A percentile compares a stretch with the other conserved stretches of the same genome.
phyloP scores from a whole-genome alignment of 1,284 basidiomycete genomes.

The Leccinum angustisporum region DNA sequence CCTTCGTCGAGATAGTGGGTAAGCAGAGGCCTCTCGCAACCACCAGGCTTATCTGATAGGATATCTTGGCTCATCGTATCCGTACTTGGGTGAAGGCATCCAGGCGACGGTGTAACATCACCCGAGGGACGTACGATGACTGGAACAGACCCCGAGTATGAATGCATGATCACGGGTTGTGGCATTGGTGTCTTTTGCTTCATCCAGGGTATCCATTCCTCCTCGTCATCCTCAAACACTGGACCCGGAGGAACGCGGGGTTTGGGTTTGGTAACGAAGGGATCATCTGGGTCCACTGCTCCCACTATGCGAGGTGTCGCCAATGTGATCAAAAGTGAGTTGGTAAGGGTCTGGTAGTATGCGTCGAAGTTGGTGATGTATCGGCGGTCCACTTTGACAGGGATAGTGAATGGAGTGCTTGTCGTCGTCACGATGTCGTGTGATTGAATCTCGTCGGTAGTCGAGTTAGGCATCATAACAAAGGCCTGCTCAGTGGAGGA shows the following conservation, averaged over 20 bases:
- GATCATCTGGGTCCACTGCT: background rate
- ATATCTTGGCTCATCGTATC: background rate
- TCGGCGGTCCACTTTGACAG: slow-evolving; percentile 5
- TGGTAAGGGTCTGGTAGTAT: slow-evolving; percentile 8
- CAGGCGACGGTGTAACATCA: background rate
- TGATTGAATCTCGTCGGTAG: background rate
- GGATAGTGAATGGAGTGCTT: background rate
- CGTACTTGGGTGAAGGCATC: background rate
- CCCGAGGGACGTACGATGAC: background rate
- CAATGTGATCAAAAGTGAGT: slow-evolving; percentile 1
- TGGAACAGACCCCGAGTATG: background rate
- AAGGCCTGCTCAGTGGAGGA: background rate
- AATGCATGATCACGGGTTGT: background rate
- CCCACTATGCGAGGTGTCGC: background rate
- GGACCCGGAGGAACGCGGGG: background rate
- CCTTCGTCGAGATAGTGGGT: slow-evolving; percentile 13
- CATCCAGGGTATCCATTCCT: slow-evolving; percentile 12
- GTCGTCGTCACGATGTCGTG: slow-evolving; percentile 5
- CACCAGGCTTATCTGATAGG: background rate
- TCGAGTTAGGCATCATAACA: slow-evolving; percentile 8
- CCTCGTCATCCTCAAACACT: slow-evolving; percentile 6
- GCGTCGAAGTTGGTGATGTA: slow-evolving; percentile 5
- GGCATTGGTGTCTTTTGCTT: background rate
- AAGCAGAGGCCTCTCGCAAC: background rate
- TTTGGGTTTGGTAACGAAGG: background rate